These are phyloP conservation scores for Ustilago sp. DNA, from an alignment of 1,284 basidiomycete genomes.

Conservation along the genomic window DNA sequence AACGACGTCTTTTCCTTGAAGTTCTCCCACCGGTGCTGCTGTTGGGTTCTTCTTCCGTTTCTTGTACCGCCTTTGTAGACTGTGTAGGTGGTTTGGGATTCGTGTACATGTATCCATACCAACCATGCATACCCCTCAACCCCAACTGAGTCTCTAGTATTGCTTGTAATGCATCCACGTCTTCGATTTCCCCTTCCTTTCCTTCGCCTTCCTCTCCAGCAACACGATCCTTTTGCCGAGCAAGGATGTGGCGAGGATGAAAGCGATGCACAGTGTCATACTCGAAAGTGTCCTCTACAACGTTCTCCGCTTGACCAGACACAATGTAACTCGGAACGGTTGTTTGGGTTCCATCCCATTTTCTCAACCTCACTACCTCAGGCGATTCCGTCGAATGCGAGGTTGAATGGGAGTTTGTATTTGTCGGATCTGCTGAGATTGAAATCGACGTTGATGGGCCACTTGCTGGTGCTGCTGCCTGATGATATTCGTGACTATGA, in stretches of 20 bases:
- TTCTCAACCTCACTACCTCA: conserved; percentile 19
- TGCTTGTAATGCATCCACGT: conserved; percentile 8
- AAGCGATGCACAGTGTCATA: conserved; percentile 15
- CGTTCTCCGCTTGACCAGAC: conserved; percentile 3
- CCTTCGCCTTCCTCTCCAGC: neutral
- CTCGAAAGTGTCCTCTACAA: conserved; percentile 23
- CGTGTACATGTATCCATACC: conserved; percentile 22
- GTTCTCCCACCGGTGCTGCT: no score
- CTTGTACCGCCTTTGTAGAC: no score
- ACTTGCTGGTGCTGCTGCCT: neutral
- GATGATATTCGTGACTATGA: neutral
- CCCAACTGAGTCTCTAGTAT: conserved; percentile 29
- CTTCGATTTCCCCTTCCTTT: neutral
- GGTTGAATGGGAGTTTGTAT: neutral
- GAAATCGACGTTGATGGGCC: neutral
- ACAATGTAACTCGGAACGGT: conserved; percentile 19
- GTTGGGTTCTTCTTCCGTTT: no score
- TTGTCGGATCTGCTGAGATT: neutral
- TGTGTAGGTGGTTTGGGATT: conserved; percentile 5
- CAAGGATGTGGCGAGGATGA: neutral
- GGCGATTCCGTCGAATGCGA: neutral
- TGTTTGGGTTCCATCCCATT: conserved; percentile 28
- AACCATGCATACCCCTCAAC: conserved; percentile 21
- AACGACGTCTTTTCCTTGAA: conserved; percentile 7
- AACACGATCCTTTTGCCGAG: neutral